Base-by-base conservation (phyloP, 2,329 filamentous ascomycete species). In the Phaeosphaeriaceae sp. region DNA sequence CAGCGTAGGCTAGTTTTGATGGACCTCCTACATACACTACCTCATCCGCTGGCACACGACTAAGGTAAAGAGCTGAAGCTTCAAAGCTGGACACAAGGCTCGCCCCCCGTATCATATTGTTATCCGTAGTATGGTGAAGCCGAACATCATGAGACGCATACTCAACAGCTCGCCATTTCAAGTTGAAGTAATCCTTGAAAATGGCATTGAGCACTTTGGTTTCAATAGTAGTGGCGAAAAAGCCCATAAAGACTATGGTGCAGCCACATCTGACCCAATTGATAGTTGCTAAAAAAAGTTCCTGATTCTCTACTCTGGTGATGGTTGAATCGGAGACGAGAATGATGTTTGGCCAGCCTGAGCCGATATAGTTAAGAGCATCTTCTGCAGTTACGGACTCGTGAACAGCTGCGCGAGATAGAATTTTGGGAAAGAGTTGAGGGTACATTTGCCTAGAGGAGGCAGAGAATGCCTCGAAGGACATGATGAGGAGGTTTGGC, bases 301-400 rank as follows among this genome's bases (percentile, higher is more conserved):
- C 13, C 18, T 42, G 23, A 29, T 50, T 61, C 6, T 64, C 56
- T 11, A 50, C 42, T 1, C 37, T 42, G 6, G 52, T 48, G 21
- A 65, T 56, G 3, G 53, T 50, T 3, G 60, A 34, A 40, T 67
- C 61, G 8, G 60, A 60, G 30, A 65, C 51, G 7, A 67, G 55
- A 11, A 67, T 61, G 12, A 59, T 46, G n/a, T 48, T 58, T 11
- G 64, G 64, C 64, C 62, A 67, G 26, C 60, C 54, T 12, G 55
- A 44, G 7, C 40, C 37, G 15, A 67, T 55, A 35, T 57, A 64
- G 20, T 58, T 51, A 7, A 60, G 36, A 6, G 60, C 64, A 48
- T 67, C 64, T 43, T 61, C 51, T 20, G 57, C 43, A 0, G 55
- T 57, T 15, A 56, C 30, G 13, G 64, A 64, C 38, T 67, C 64